Evolutionary conservation across 345 rosid genomes (phyloP).

Genomic region (Arabis alpina): DNA sequence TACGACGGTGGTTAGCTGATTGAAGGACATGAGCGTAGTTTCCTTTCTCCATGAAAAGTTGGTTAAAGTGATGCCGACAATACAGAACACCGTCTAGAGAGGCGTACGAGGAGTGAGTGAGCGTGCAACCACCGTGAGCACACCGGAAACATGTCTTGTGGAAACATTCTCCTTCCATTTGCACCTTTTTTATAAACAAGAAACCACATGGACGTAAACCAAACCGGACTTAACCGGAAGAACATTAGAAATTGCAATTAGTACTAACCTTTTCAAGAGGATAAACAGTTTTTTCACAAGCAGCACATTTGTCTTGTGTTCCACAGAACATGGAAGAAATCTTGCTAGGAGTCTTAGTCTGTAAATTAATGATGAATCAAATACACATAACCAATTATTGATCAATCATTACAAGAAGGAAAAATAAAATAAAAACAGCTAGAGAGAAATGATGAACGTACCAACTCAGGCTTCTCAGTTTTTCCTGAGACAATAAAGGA

Average conservation of each 20-base stretch:
- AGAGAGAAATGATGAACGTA: slow-evolving; percentile 36
- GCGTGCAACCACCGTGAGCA: slow-evolving; percentile 87
- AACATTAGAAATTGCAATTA: slow-evolving; percentile 1
- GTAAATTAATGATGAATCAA: slow-evolving; percentile 21
- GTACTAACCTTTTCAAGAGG: slow-evolving; percentile 89
- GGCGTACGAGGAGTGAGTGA: slow-evolving; percentile 95
- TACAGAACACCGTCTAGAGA: slow-evolving; percentile 85
- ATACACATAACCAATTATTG: neutral
- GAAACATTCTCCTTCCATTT: slow-evolving; percentile 89
- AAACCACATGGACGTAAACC: neutral
- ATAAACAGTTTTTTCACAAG: slow-evolving; percentile 86
- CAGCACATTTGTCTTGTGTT: slow-evolving; percentile 92
- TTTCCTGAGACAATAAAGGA: slow-evolving; percentile 43
- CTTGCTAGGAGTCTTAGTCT: slow-evolving; percentile 81
- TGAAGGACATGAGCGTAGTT: slow-evolving; percentile 83
- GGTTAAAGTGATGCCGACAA: slow-evolving; percentile 96
- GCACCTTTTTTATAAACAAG: slow-evolving; percentile 48
- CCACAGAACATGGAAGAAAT: slow-evolving; percentile 85
- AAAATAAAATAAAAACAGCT: neutral
- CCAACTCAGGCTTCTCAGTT: slow-evolving; percentile 63
- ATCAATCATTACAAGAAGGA: neutral
- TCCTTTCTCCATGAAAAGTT: slow-evolving; percentile 95
- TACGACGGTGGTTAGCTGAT: slow-evolving; percentile 67
- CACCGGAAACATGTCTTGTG: slow-evolving; percentile 98
- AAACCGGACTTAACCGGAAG: neutral